Conservation (phyloP, 768 basidiomycete genomes). For the Pisolithus tinctorius region DNA sequence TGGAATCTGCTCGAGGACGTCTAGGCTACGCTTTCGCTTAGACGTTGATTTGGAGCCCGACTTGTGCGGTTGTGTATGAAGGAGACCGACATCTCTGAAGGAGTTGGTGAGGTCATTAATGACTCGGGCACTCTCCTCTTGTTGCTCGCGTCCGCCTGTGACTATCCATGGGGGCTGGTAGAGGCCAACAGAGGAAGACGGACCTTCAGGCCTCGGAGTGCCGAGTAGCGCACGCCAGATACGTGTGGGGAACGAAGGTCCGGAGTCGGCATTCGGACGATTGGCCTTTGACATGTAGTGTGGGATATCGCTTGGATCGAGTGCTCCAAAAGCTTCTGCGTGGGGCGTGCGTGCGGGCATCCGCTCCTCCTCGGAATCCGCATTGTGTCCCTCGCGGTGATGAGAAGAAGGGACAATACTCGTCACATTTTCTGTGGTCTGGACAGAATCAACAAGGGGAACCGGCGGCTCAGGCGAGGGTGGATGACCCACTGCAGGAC, state of each 20-base stretch:
- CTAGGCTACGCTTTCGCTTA: slow-evolving; percentile 17
- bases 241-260: slow-evolving; percentile 16
- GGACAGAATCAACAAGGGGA: slow-evolving; percentile 2
- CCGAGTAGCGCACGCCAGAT: slow-evolving; percentile 17
- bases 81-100: slow-evolving; percentile 73
- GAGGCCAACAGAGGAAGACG: slow-evolving; percentile 18
- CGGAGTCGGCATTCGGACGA: slow-evolving; percentile 15
- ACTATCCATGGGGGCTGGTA: slow-evolving; percentile 57
- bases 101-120: slow-evolving; percentile 66
- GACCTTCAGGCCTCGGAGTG: slow-evolving; percentile 16
- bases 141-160: slow-evolving; percentile 54
- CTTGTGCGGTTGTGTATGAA: slow-evolving; percentile 48
- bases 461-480: slow-evolving; percentile 13
- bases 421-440: slow-evolving; percentile 4
- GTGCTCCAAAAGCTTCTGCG: slow-evolving; percentile 53
- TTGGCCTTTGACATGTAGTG: slow-evolving; percentile 30
- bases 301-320: slow-evolving; percentile 50
- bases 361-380: slow-evolving; percentile 20
- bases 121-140: slow-evolving; percentile 62
- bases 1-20: slow-evolving; percentile 57
- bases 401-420: slow-evolving; percentile 6
- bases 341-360: slow-evolving; percentile 49
- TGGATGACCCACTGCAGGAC: slow-evolving; percentile 12
- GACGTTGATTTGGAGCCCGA: slow-evolving; percentile 14
- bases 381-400: slow-evolving; percentile 17